Evolutionary conservation across 1,284 basidiomycete genomes (phyloP).

Genomic region (Boletus hoseneyae): DNA sequence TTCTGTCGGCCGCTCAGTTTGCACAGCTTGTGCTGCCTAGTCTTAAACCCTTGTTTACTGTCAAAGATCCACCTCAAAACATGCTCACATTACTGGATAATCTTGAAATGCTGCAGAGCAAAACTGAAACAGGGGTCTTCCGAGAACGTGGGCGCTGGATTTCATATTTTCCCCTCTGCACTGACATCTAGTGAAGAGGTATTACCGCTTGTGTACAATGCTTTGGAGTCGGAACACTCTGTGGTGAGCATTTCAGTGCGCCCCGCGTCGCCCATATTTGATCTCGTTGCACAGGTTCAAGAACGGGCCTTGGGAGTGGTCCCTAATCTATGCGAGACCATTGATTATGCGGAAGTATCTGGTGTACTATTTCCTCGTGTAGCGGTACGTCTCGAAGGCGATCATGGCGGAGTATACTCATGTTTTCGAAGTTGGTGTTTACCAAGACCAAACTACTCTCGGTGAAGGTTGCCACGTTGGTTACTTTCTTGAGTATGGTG

Average conservation of each 20-base stretch:
- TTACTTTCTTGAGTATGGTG: conserved; percentile 90
- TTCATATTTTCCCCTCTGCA: neutral
- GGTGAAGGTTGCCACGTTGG: conserved; percentile 87
- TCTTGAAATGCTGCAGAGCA: conserved; percentile 81
- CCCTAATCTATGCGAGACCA: conserved; percentile 86
- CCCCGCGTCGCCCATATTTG: neutral
- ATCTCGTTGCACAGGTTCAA: conserved; percentile 60
- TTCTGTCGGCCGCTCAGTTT: conserved; percentile 81
- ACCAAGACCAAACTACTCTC: conserved; percentile 83
- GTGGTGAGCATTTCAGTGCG: conserved; percentile 42
- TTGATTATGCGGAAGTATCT: conserved; percentile 92
- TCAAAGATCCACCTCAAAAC: conserved; percentile 97
- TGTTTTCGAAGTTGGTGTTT: conserved; percentile 67
- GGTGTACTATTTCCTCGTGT: conserved; percentile 84
- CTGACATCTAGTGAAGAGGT: conserved; percentile 59
- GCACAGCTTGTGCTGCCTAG: conserved; percentile 79
- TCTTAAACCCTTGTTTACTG: conserved; percentile 84
- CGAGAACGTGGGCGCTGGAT: conserved; percentile 70
- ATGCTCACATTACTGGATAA: conserved; percentile 93
- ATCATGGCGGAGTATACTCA: conserved; percentile 11
- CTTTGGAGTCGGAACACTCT: conserved; percentile 90
- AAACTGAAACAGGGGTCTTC: conserved; percentile 86
- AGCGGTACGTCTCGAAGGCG: conserved; percentile 54
- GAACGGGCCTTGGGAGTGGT: conserved; percentile 86
- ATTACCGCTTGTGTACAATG: conserved; percentile 91